Evolutionary conservation across 1,139 yeast genomes (phyloP), one percentile per base, ranked within the genome.

Genomic region (Taiozyma sp.): DNA sequence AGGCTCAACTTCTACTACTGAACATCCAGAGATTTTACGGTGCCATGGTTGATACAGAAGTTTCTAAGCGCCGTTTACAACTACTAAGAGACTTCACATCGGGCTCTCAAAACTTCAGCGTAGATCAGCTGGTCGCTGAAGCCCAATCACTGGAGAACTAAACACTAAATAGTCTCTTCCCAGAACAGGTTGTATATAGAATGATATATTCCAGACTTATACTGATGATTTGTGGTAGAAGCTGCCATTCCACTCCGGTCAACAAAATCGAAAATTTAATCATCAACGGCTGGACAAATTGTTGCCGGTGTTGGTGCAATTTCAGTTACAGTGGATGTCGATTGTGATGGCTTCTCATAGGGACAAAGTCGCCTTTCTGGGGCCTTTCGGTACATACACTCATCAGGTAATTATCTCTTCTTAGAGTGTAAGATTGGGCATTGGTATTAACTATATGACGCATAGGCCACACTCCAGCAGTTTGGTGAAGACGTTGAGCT

Each of bases 1-100:
- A 87, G 56, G 89, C 96, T 0, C 96, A 90, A 57, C 70, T 92
- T 54, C 73, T 93, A 51, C 75, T 90, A 36, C 73, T 92, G 59
- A 88, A 88, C 61, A 73, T 92, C 48, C 99, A 93, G 69, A 78
- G 97, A 63, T 93, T 93, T 69, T 93, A 91, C 66, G 95, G 96
- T 12, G 86, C 85, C 1, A 72, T 84, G 62, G 71, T 71, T 12
- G 69, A 70, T 8, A 64, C 73, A 9, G 70, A 67, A 9, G 72
- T 75, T 23, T 69, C 80, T 0, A 64, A 76, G 51, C 70, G 75
- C 51, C 80, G 91, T 65, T 60, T 82, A 51, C 71, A 75, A 45
- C 70, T 92, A 54, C 73, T 93, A 58, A 69, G 71, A 46, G 81
- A 78, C 40, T 93, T 93, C 72, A 89, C 90, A 48, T 60, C 68